Percentiles rank a stretch among this genome's conserved stretches.
Evolutionary conservation across 768 basidiomycete species (phyloP).

Genomic region (Lentinula sp.): DNA sequence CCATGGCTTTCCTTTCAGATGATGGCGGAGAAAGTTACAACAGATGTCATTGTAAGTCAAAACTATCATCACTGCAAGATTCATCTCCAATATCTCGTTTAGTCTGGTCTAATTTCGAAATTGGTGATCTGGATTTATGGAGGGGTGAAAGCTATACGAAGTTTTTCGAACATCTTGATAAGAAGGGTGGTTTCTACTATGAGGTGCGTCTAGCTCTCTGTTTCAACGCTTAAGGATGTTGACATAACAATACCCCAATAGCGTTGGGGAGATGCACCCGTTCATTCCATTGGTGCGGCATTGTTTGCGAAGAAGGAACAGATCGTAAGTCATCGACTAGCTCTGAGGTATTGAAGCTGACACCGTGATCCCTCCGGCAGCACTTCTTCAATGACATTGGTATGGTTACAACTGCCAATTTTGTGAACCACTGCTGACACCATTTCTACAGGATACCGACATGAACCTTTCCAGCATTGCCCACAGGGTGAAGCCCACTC

Average conservation of each 20-base stretch:
- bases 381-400: constrained; percentile 96
- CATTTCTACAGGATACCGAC: constrained; percentile 51
- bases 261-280: constrained; percentile 92
- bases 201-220: constrained; percentile 40
- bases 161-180: constrained; percentile 80
- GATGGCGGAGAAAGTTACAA: constrained; percentile 71
- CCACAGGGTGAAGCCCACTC: constrained; percentile 70
- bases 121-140: constrained; percentile 81
- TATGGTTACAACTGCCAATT: background rate
- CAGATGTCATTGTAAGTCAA: constrained; percentile 59
- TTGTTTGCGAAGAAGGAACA: constrained; percentile 85
- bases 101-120: constrained; percentile 97
- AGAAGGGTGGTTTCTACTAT: constrained; percentile 83
- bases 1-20: constrained; percentile 77
- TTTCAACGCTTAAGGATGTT: background rate
- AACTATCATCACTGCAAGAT: background rate
- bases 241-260: constrained; percentile 18
- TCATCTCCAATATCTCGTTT: background rate
- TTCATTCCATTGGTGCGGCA: constrained; percentile 87
- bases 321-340: constrained; percentile 36
- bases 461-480: constrained; percentile 94
- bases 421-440: background rate
- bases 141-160: constrained; percentile 73
- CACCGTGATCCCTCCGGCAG: constrained; percentile 15
- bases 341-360: background rate